Evolutionary conservation across 164 flowering plant species (phyloP), one percentile per base, ranked within the genome.

Genomic region (Chimonanthus salicifolius): DNA sequence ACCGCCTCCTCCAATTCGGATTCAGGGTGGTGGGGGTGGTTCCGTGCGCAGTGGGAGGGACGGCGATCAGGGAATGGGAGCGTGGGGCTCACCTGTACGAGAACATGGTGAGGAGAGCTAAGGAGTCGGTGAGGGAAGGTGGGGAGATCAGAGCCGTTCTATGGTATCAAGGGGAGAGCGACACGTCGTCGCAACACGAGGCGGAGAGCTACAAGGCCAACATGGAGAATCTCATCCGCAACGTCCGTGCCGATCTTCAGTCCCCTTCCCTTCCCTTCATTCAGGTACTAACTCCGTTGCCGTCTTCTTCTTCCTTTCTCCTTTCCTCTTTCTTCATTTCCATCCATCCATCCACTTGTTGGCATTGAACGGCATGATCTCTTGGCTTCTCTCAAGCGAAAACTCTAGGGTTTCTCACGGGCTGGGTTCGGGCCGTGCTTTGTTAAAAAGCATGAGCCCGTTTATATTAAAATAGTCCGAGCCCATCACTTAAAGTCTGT

Each of bases 31-130:
- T 81, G 49, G 81, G 81, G 3, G 62, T 81, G 51, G 83, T 92
- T 65, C 97, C 97, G 51, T 92, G 98, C 78, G 97, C 97, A 2
- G 94, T 90, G 33, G 98, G 94, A 0, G 97, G 97, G 6, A 90
- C 98, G 13, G 90, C 96, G 58, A 90, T 94, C 5, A 83, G 68
- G 70, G 90, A 92, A 83, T 94, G 98, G 98, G 94, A 85, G 76
- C 88, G 87, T 18, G 97, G 98, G 66, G 64, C 67, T 69, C 71
- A 83, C 7, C 72, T 90, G 79, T 92, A 92, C 66, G 88, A 88
- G 81, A 83, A 72, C 11, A 92, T 94, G 98, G 88, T 90, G 78
- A 80, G 65, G 83, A 83, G 97, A 54, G 88, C 87, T 4, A 82
- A 66, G 68, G 90, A 77, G 69, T 83, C 94, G 67, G 81, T 80